Evolutionary conservation across 2,329 filamentous ascomycete species (phyloP).

Genomic region (Scortechinia acanthostroma): DNA sequence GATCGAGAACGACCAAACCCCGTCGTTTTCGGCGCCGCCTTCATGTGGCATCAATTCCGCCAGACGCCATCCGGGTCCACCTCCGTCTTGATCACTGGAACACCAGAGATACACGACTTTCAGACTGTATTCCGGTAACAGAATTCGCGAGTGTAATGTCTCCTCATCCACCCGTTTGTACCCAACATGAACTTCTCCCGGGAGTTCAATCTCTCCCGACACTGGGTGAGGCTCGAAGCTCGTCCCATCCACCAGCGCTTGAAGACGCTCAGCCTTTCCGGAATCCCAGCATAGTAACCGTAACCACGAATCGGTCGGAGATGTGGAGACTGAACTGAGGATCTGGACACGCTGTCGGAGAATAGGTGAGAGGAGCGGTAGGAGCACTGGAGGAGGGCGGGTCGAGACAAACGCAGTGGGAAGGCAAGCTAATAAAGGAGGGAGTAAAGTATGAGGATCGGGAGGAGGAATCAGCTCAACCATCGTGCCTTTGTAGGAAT

Average conservation of each 20-base stretch:
- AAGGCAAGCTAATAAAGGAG: slow-evolving; percentile 56
- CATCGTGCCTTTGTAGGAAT: too few relatives aligned
- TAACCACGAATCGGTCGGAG: slow-evolving; percentile 43
- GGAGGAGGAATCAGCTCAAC: slow-evolving; percentile 45
- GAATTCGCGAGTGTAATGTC: slow-evolving; percentile 46
- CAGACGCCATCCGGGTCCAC: slow-evolving; percentile 45
- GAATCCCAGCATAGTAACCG: slow-evolving; percentile 50
- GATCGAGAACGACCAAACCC: slow-evolving; percentile 41
- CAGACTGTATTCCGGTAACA: slow-evolving; percentile 44
- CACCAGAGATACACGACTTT: slow-evolving; percentile 54
- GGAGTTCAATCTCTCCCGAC: slow-evolving; percentile 57
- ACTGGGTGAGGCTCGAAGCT: slow-evolving; percentile 55
- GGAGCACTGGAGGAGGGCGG: slow-evolving; percentile 48
- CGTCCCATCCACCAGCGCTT: slow-evolving; percentile 40
- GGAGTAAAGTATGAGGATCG: slow-evolving; percentile 45
- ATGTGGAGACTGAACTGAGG: slow-evolving; percentile 32
- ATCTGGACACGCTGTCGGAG: slow-evolving; percentile 54
- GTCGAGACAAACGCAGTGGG: slow-evolving; percentile 51
- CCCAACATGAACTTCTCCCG: slow-evolving; percentile 41
- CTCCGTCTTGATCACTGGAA: slow-evolving; percentile 41
- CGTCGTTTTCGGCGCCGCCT: slow-evolving; percentile 32
- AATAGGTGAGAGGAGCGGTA: slow-evolving; percentile 54
- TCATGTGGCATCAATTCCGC: slow-evolving; percentile 48
- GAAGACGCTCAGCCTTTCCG: slow-evolving; percentile 39
- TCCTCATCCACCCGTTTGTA: slow-evolving; percentile 55